Percentiles rank a stretch among this genome's conserved stretches.
Evolutionary conservation across 2,329 filamentous ascomycete species (phyloP).

Genomic region (Mariannaea sp.): DNA sequence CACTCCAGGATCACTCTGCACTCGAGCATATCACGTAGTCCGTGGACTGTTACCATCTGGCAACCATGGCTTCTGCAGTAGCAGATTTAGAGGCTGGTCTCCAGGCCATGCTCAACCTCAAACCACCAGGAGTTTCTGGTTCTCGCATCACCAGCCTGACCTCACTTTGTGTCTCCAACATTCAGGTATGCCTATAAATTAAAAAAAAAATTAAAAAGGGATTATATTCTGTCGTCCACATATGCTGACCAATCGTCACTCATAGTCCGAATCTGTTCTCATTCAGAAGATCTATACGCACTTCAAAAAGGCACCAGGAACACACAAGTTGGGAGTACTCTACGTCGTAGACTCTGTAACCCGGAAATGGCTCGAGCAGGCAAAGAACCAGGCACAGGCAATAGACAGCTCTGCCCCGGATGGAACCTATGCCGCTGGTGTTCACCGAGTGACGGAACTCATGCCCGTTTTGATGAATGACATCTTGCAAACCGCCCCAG

Average conservation of each 20-base stretch:
- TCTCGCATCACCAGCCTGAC: slow-evolving; percentile 90
- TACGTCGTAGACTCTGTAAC: slow-evolving; percentile 99
- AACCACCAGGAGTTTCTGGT: slow-evolving; percentile 91
- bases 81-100: slow-evolving; percentile 88
- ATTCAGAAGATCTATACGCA: slow-evolving; percentile 97
- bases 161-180: slow-evolving; percentile 82
- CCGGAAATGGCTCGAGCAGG: slow-evolving; percentile 97
- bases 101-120: slow-evolving; percentile 88
- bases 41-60: slow-evolving; percentile 21
- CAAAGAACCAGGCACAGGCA: slow-evolving; percentile 81
- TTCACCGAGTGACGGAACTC: slow-evolving; percentile 94
- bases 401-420: slow-evolving; percentile 81
- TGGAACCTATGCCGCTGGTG: slow-evolving; percentile 92
- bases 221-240: slow-evolving; percentile 7
- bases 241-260: slow-evolving; percentile 31
- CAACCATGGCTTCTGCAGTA: slow-evolving; percentile 78
- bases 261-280: slow-evolving; percentile 87
- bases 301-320: slow-evolving; percentile 91
- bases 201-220: no score
- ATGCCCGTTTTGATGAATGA: slow-evolving; percentile 95
- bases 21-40: slow-evolving; percentile 32
- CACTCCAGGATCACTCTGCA: slow-evolving; percentile 20
- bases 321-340: slow-evolving; percentile 97
- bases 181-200: slow-evolving; percentile 79
- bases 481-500: slow-evolving; percentile 83